These are phyloP conservation scores for Cladosporium phlei DNA, from an alignment of 2,329 filamentous ascomycete species.

Conservation along the genomic window DNA sequence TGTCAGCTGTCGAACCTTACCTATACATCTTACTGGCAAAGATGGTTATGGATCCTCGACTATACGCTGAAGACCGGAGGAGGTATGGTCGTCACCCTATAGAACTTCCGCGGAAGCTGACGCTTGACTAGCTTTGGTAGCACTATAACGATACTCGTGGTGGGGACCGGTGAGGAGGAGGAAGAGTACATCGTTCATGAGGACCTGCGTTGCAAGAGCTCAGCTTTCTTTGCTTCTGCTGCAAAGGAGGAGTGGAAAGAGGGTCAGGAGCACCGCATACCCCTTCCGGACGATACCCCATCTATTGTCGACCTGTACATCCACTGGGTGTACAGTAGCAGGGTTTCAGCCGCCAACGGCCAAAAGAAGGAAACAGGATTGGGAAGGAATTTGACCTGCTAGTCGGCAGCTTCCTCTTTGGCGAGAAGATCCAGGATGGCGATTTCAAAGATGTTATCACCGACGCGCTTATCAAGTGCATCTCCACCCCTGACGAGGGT, in stretches of 20 bases:
- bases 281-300: constrained; percentile 12
- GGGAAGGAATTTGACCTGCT: constrained; percentile 1
- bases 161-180: background rate
- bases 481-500: background rate
- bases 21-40: background rate
- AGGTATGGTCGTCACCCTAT: background rate
- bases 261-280: constrained; percentile 2
- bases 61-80: background rate
- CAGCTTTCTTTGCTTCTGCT: constrained; percentile 16
- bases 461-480: constrained; percentile 12
- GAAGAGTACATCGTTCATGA: constrained; percentile 4
- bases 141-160: background rate
- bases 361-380: background rate
- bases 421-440: constrained; percentile 19
- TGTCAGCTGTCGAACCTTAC: background rate
- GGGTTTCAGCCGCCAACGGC: background rate
- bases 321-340: constrained; percentile 13
- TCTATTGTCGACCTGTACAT: constrained; percentile 14
- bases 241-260: constrained; percentile 14
- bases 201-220: background rate
- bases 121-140: background rate
- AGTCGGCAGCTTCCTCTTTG: constrained; percentile 13
- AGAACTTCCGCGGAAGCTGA: background rate
- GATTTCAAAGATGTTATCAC: constrained; percentile 16
- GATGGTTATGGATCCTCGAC: background rate